phyloP scores from a whole-genome alignment of 2,329 filamentous ascomycete genomes.

The Chalaropsis ovoidea region DNA sequence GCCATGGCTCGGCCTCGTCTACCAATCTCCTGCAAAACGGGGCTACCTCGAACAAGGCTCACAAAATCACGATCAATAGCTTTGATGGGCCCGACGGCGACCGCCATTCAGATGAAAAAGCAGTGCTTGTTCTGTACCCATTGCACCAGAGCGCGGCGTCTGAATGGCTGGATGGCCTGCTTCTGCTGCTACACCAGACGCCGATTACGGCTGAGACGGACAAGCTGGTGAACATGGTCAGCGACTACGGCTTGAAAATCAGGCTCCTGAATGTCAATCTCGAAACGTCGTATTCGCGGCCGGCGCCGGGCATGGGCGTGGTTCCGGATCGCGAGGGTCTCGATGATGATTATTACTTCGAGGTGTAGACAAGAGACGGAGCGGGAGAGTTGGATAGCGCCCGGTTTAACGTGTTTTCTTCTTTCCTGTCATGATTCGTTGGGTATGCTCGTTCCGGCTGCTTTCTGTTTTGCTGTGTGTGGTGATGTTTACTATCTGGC shows the following conservation, averaged over 20 bases:
- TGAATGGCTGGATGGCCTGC: conserved; percentile 89
- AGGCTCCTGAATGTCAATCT: conserved; percentile 81
- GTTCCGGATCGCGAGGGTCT: conserved; percentile 76
- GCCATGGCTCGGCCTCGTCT: neutral
- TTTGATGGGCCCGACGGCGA: conserved; percentile 40
- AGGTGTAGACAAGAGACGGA: conserved; percentile 41
- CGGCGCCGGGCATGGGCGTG: conserved; percentile 57
- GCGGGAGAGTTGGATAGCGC: neutral
- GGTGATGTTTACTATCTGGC: neutral
- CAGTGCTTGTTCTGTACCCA: conserved; percentile 75
- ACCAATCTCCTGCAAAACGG: neutral
- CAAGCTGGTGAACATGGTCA: conserved; percentile 74
- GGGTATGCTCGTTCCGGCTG: conserved; percentile 1
- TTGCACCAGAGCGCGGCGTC: conserved; percentile 72
- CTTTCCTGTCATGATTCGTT: neutral
- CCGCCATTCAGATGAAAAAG: conserved; percentile 49
- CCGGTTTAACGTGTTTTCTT: neutral
- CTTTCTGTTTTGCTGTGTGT: conserved; percentile 3
- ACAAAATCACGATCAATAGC: conserved; percentile 87
- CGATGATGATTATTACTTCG: conserved; percentile 90
- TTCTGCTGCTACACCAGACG: conserved; percentile 90
- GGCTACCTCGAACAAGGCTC: conserved; percentile 40
- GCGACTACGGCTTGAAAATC: conserved; percentile 87
- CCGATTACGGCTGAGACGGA: conserved; percentile 96
- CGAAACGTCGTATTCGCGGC: conserved; percentile 62